Evolutionary conservation across 208 protist species (phyloP).

Genomic region (Crithidia thermophila): DNA sequence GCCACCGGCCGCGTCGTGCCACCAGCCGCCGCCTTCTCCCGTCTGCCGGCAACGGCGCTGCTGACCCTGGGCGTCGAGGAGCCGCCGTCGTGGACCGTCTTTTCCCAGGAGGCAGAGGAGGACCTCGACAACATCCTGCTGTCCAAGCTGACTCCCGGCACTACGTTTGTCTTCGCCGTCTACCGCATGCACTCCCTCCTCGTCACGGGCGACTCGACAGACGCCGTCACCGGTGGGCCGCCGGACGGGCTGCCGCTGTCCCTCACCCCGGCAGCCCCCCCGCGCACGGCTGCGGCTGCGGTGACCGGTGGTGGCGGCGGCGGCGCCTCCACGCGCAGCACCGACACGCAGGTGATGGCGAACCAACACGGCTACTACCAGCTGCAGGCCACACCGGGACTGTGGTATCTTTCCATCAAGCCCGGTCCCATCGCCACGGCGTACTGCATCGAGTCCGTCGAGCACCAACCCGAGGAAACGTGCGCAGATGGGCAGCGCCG

Average conservation of each 20-base stretch:
- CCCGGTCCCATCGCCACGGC: slow-evolving; percentile 52
- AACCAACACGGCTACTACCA: slow-evolving; percentile 97
- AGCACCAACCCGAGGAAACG: slow-evolving; percentile 9
- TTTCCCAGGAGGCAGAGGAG: slow-evolving; percentile 67
- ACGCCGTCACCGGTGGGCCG: slow-evolving; percentile 21
- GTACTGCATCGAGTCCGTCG: slow-evolving; percentile 61
- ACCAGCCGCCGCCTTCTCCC: slow-evolving; percentile 55
- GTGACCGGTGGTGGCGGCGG: too few species aligned
- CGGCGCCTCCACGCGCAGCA: slow-evolving; percentile 18
- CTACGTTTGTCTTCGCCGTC: slow-evolving; percentile 52
- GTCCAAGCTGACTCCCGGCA: slow-evolving; percentile 40
- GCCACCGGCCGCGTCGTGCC: slow-evolving; percentile 50
- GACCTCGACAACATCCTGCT: slow-evolving; percentile 98
- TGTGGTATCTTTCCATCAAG: slow-evolving; percentile 84
- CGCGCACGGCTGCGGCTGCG: background rate
- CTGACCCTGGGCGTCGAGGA: slow-evolving; percentile 90
- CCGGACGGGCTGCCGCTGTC: slow-evolving; percentile 83
- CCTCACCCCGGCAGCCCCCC: slow-evolving; percentile 36
- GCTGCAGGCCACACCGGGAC: slow-evolving; percentile 91
- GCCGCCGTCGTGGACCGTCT: slow-evolving; percentile 90
- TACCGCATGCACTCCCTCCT: slow-evolving; percentile 93
- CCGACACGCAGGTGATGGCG: slow-evolving; percentile 97
- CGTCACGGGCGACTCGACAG: slow-evolving; percentile 71
- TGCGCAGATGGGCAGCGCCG: slow-evolving; percentile 15
- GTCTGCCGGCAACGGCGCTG: slow-evolving; percentile 51